These are phyloP conservation scores for Stagonosporopsis rhizophila DNA, from an alignment of 2,329 filamentous ascomycete genomes.

Conservation along the genomic window DNA sequence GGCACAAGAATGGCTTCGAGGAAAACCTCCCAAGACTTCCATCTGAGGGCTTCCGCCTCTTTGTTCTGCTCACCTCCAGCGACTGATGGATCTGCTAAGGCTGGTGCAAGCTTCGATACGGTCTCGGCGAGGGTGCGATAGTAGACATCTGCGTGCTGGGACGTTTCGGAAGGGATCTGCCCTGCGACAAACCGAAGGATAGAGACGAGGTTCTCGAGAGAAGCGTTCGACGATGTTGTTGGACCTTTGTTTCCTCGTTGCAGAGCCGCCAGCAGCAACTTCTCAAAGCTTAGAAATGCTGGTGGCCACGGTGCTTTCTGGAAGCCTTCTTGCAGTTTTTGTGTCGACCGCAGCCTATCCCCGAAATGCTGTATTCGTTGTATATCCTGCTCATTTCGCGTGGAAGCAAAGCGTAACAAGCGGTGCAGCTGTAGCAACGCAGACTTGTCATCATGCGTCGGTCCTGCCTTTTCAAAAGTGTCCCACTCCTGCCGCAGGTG, in stretches of 20 bases:
- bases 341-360: constrained; percentile 45
- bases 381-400: constrained; percentile 49
- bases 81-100: constrained; percentile 2
- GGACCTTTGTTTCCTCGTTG: constrained; percentile 29
- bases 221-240: constrained; percentile 19
- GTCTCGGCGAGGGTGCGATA: constrained; percentile 42
- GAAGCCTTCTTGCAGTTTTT: constrained; percentile 30
- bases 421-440: constrained; percentile 52
- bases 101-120: constrained; percentile 24
- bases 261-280: constrained; percentile 47
- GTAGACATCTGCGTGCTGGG: constrained; percentile 40
- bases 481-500: constrained; percentile 54
- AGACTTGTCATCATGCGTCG: constrained; percentile 48
- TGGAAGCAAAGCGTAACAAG: constrained; percentile 54
- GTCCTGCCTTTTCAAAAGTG: constrained; percentile 33
- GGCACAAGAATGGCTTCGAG: constrained; percentile 38
- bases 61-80: neutral
- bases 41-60: neutral
- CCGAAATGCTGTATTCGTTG: constrained; percentile 51
- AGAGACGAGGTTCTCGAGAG: constrained; percentile 21
- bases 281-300: constrained; percentile 52
- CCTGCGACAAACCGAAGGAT: constrained; percentile 41
- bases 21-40: constrained; percentile 23
- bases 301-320: constrained; percentile 48
- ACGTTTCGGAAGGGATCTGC: constrained; percentile 45